A percentile compares a stretch with the other conserved stretches of the same genome.
These are phyloP conservation scores for Fusarium penzigii DNA, from an alignment of 2,329 filamentous ascomycete genomes.

Conservation along the genomic window DNA sequence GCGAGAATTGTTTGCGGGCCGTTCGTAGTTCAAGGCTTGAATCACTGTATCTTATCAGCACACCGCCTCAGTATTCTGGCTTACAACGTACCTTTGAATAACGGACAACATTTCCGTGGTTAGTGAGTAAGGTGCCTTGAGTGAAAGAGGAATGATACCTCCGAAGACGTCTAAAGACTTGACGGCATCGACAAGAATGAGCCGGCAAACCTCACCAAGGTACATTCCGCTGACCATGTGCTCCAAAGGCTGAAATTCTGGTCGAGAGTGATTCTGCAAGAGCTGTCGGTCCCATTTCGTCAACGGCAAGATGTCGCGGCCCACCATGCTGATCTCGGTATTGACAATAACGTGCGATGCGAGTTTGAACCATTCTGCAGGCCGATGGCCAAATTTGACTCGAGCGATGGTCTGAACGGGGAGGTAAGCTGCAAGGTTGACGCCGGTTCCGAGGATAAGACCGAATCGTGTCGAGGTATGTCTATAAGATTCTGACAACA, in stretches of 20 bases:
- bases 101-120: constrained; percentile 61
- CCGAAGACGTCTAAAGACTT: constrained; percentile 55
- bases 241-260: constrained; percentile 63
- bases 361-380: constrained; percentile 55
- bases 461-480: constrained; percentile 61
- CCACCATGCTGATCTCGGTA: constrained; percentile 69
- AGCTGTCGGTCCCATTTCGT: constrained; percentile 63
- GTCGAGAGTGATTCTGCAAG: constrained; percentile 52
- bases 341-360: constrained; percentile 67
- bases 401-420: constrained; percentile 57
- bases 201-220: constrained; percentile 63
- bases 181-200: constrained; percentile 60
- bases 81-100: constrained; percentile 53
- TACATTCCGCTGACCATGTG: constrained; percentile 66
- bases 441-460: constrained; percentile 67
- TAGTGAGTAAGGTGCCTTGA: constrained; percentile 56
- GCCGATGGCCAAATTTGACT: constrained; percentile 58
- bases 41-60: constrained; percentile 43
- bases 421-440: constrained; percentile 66
- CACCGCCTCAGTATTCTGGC: background rate
- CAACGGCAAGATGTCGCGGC: constrained; percentile 56
- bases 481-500: constrained; percentile 64
- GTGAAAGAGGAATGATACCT: constrained; percentile 55
- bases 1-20: constrained; percentile 50
- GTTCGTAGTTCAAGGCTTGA: constrained; percentile 41